A percentile compares a stretch with the other conserved stretches of the same genome.
phyloP scores from a whole-genome alignment of 2,329 filamentous ascomycete species.

The Nakataea oryzae region DNA sequence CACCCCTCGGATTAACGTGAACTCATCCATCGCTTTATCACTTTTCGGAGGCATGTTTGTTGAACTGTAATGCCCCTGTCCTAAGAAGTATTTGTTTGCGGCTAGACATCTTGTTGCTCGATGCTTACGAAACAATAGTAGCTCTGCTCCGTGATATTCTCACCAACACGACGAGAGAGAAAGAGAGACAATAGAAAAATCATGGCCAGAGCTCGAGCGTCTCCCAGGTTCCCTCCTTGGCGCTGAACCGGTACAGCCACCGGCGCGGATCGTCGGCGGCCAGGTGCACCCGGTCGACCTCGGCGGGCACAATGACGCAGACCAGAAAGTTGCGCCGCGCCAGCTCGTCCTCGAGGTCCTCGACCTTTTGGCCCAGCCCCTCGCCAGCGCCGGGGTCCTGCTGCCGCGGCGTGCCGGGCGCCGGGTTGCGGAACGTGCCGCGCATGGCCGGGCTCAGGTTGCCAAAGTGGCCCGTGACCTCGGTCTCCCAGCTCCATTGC shows the following conservation, averaged over 20 bases:
- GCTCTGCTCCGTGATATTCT: too few species aligned
- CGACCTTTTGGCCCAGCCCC: conserved; percentile 51
- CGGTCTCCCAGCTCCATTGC: conserved; percentile 67
- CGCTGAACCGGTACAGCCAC: conserved; percentile 55
- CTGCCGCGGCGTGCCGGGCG: conserved; percentile 52
- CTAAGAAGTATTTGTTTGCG: too few species aligned
- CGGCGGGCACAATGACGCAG: conserved; percentile 68
- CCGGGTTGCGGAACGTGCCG: conserved; percentile 63
- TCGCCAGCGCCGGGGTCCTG: conserved; percentile 32
- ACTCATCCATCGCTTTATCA: too few species aligned
- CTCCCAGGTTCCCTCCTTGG: conserved; percentile 46
- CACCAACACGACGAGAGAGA: too few species aligned
- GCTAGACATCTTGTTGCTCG: background rate
- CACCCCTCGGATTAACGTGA: too few species aligned
- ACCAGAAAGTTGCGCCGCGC: conserved; percentile 72
- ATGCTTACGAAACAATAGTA: too few species aligned
- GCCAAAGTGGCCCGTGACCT: conserved; percentile 81
- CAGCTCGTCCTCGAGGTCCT: conserved; percentile 57
- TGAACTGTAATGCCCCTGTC: too few species aligned
- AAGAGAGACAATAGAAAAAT: too few species aligned
- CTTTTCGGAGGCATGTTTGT: too few species aligned
- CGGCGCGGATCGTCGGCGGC: conserved; percentile 52
- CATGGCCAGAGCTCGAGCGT: conserved; percentile 61
- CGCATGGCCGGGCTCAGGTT: conserved; percentile 76
- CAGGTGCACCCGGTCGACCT: conserved; percentile 67